Evolutionary conservation across 202 grass and related monocot species (phyloP).

Genomic region (Schoenoplectus tabernaemontani): DNA sequence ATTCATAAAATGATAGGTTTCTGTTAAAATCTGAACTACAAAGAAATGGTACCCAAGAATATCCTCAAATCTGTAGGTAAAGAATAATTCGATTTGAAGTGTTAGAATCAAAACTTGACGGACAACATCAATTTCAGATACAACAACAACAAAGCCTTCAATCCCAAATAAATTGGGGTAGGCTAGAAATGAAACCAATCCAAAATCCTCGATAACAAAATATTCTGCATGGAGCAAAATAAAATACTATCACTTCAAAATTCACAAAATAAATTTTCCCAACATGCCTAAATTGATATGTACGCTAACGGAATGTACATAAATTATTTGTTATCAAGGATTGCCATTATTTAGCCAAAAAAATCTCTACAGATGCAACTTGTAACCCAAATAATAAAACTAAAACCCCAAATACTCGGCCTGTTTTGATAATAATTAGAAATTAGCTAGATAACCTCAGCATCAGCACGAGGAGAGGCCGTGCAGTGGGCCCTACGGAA

Average conservation of each 20-base stretch:
- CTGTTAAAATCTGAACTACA: background rate
- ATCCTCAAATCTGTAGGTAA: background rate
- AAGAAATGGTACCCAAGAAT: background rate
- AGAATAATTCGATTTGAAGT: too few species aligned
- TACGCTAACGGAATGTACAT: too few species aligned
- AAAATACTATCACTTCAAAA: background rate
- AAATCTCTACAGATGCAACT: background rate
- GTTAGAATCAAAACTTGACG: background rate
- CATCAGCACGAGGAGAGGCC: constrained; percentile 19
- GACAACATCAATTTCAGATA: background rate
- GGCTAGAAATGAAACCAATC: too few species aligned
- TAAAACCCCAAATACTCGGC: background rate
- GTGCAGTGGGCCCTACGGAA: constrained; percentile 10
- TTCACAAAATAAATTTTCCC: background rate
- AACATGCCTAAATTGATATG: background rate
- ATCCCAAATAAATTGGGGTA: too few species aligned
- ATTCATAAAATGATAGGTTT: background rate
- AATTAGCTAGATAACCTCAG: constrained; percentile 11
- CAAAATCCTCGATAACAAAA: background rate
- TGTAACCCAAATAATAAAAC: constrained; percentile 3
- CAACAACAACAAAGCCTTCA: too few species aligned
- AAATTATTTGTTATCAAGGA: background rate
- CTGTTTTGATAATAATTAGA: background rate
- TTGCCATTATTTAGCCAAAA: background rate
- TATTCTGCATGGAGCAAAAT: background rate